Base-by-base conservation (phyloP, 2,329 filamentous ascomycete species). In the Trichophyton verrucosum region DNA sequence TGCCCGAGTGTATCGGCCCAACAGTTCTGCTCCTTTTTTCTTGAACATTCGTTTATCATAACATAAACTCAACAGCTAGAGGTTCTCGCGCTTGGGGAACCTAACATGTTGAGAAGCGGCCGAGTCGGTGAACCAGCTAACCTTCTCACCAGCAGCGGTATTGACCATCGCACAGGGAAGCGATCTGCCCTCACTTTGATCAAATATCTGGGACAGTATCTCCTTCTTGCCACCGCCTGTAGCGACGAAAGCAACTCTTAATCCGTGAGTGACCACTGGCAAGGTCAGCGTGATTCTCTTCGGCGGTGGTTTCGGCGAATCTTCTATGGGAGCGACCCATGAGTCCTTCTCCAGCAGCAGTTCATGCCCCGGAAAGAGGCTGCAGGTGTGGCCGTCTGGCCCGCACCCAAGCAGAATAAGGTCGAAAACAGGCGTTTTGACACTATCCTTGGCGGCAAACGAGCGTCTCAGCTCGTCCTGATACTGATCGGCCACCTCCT, bases 361-460 rank as follows among this genome's bases (percentile, higher is more conserved):
- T 62, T 86, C 83, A 72, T 96, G 92, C 60, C 87, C 87, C 3
- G 94, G 94, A 80, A 99, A 99, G 59, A 99, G 80, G 68, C 88
- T 94, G 85, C 94, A 97, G 38, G 94, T 97, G 78, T 99, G 94
- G 59, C 94, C 94, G 74, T 97, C 94, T 13, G 94, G 92, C 0
- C 94, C 94, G 73, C 89, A 95, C 68, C 94, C 94, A 47, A 99
- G 85, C 47, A 99, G 83, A 60, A 99, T 81, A 59, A 99, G 83
- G 73, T 99, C 94, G 74, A 97, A 99, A 70, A 96, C 88, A 67
- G 94, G 94, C 53, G 96, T 80, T 75, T 90, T 91, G 73, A 99
- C 92, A 65, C 88, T 94, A 77, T 99, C 94, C 72, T 92, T 87
- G 65, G 86, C 87, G 15, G 94, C 94, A 70, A 99, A 99, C 67